These are phyloP conservation scores for Trichocomaceae sp. DNA, from an alignment of 2,329 filamentous ascomycete genomes.

Conservation along the genomic window DNA sequence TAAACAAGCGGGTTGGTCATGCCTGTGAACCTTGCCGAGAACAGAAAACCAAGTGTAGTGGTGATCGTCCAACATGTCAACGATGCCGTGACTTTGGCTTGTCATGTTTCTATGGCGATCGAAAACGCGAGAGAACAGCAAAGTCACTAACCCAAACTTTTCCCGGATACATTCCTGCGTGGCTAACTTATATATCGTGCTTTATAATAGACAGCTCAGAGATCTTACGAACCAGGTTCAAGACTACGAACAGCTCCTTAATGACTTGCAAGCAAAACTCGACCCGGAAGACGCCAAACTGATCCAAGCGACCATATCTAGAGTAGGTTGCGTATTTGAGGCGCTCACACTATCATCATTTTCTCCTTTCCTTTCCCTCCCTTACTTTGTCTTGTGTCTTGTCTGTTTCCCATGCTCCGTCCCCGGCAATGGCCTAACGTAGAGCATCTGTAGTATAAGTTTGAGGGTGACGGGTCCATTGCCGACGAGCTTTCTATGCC, in stretches of 20 bases:
- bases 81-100: slow-evolving; percentile 38
- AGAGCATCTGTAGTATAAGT: slow-evolving; percentile 13
- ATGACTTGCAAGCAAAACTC: slow-evolving; percentile 28
- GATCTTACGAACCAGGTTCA: slow-evolving; percentile 33
- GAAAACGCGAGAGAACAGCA: slow-evolving; percentile 38
- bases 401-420: background rate
- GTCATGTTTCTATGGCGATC: slow-evolving; percentile 38
- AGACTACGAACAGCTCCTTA: slow-evolving; percentile 30
- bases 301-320: slow-evolving; percentile 29
- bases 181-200: background rate
- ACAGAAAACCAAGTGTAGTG: slow-evolving; percentile 43
- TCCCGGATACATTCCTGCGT: background rate
- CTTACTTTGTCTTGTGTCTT: background rate
- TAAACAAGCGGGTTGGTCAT: slow-evolving; percentile 26
- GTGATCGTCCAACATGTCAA: slow-evolving; percentile 37
- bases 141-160: slow-evolving; percentile 28
- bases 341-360: background rate
- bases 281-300: slow-evolving; percentile 27
- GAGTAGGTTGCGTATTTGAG: slow-evolving; percentile 22
- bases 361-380: background rate
- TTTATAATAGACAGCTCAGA: slow-evolving; percentile 29
- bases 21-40: slow-evolving; percentile 42
- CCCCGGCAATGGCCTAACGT: slow-evolving; percentile 11
- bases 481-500: slow-evolving; percentile 12
- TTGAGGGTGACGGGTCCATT: slow-evolving; percentile 7